Base-by-base conservation (phyloP, 192 early-diverging fungal genomes). In the Glomus cerebriforme region DNA sequence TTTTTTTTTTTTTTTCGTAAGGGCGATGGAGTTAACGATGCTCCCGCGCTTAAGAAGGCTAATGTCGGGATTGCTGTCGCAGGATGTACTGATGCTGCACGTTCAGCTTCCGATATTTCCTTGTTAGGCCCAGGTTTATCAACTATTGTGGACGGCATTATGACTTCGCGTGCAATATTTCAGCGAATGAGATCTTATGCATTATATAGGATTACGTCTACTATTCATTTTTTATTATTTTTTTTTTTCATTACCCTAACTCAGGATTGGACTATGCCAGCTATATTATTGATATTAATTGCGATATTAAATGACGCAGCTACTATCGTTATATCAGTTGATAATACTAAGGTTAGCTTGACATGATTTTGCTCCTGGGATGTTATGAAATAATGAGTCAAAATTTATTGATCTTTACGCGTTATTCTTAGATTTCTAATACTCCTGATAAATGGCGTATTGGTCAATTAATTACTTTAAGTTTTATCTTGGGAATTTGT, bases 21-120 rank as follows among this genome's bases (percentile, higher is more conserved):
- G 39, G 97, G 97, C 81, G 97, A 97, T 85, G 96, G 96, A 84
- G 95, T 97, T 65, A 99, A 99, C 82, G 97, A 99, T 84, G 97
- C 97, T 19, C 97, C 97, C 13, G 97, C 97, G 15, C 86, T 99
- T 32, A 98, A 98, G 87, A 97, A 97, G 89, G 96, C 96, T 73
- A 94, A 97, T 82, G 96, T 98, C 69, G 97, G 97, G 78, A 98
- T 98, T 86, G 97, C 97, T 62, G 96, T 98, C 63, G 90, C 95
- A 59, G 95, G 94, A 70, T 95, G 96, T 86, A 98, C 97, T 1
- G 97, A 98, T 85, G 96, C 96, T 75, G 97, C 97, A 70, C 90
- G 95, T 59, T 96, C 93, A 70, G 96, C 97, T 31, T 93, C 96
- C 45, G 97, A 98, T 85, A 98, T 98, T 84, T 96, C 97, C 34